Conservation (phyloP, 495 filamentous ascomycete species). For the Podospora didyma region DNA sequence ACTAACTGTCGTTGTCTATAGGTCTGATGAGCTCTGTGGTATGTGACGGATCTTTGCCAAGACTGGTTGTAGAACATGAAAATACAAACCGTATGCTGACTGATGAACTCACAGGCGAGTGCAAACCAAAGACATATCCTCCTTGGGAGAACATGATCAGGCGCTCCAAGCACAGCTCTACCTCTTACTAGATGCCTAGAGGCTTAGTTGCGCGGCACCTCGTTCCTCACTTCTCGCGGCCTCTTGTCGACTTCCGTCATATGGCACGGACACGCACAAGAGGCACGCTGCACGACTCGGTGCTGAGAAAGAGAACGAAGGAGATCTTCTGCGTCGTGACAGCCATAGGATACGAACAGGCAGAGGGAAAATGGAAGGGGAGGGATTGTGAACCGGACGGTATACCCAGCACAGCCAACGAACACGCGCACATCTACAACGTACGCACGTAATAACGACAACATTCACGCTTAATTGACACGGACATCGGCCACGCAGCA, state of each 20-base stretch:
- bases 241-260: background rate
- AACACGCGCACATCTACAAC: no score
- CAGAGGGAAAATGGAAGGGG: no score
- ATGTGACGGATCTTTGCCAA: slow-evolving; percentile 12
- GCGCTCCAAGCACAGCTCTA: slow-evolving; percentile 30
- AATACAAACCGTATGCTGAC: background rate
- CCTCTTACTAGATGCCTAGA: background rate
- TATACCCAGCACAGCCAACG: no score
- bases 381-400: no score
- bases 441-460: no score
- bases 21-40: slow-evolving; percentile 31
- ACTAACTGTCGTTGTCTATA: slow-evolving; percentile 11
- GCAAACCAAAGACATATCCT: slow-evolving; percentile 31
- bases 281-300: no score
- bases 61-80: background rate
- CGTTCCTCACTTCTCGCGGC: background rate
- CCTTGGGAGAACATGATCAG: slow-evolving; percentile 39
- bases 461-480: no score
- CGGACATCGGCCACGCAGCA: no score
- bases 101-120: slow-evolving; percentile 23
- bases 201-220: background rate
- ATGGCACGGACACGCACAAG: background rate
- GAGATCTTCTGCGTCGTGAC: no score
- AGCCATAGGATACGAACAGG: no score
- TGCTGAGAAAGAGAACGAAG: no score